A percentile compares a stretch with the other conserved stretches of the same genome.
Conservation (phyloP, 495 filamentous ascomycete genomes). For the Penicillium lividum region DNA sequence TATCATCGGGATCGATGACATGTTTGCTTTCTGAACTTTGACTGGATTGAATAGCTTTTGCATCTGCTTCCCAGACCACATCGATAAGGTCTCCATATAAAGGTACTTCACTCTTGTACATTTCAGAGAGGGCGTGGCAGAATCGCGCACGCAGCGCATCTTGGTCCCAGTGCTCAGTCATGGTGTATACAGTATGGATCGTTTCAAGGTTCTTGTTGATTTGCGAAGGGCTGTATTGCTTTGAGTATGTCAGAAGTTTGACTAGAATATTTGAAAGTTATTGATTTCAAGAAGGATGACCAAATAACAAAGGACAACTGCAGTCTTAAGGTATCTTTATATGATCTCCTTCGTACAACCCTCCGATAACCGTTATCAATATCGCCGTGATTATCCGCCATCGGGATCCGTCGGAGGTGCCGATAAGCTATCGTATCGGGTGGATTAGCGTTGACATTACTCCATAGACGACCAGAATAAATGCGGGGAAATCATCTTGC, state of each 20-base stretch:
- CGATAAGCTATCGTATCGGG: background rate
- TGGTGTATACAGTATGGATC: background rate
- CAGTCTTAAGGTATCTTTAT: background rate
- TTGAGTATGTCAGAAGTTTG: background rate
- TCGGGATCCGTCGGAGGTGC: constrained; percentile 13
- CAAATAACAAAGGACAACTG: background rate
- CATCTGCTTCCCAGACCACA: constrained; percentile 36
- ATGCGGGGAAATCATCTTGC: background rate
- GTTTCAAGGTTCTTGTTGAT: background rate
- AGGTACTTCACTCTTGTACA: constrained; percentile 45
- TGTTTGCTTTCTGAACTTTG: constrained; percentile 8
- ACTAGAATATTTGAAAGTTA: background rate
- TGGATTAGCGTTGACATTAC: background rate
- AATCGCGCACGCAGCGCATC: constrained; percentile 36
- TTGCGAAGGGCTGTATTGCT: background rate
- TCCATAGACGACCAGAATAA: background rate
- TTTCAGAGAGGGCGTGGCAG: constrained; percentile 38
- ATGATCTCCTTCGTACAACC: background rate
- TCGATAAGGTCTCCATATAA: constrained; percentile 40
- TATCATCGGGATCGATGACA: constrained; percentile 25
- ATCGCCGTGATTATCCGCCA: constrained; percentile 24
- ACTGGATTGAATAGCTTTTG: constrained; percentile 21
- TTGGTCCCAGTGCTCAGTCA: constrained; percentile 22
- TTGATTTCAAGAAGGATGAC: background rate
- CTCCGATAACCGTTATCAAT: constrained; percentile 11